Percentiles rank a stretch among this genome's conserved stretches.
phyloP scores from a whole-genome alignment of 2,329 filamentous ascomycete genomes.

The Cryphonectria nitschkei region DNA sequence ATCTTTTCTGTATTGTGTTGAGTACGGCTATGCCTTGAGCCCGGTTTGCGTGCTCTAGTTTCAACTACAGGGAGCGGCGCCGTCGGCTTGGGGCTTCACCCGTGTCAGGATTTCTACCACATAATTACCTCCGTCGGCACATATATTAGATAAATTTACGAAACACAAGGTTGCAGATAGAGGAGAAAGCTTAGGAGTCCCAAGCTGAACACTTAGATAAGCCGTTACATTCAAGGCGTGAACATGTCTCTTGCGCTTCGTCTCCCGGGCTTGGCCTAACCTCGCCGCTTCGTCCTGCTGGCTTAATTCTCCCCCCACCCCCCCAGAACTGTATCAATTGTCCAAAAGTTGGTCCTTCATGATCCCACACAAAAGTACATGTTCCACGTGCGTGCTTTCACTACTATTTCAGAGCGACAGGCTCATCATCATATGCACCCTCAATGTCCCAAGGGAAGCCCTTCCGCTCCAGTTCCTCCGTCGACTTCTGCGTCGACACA shows the following conservation, averaged over 20 bases:
- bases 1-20: too few species aligned
- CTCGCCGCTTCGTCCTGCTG: background rate
- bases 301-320: background rate
- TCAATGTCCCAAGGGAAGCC: constrained; percentile 4
- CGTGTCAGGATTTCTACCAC: too few species aligned
- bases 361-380: background rate
- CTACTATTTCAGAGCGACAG: background rate
- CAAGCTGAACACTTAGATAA: too few species aligned
- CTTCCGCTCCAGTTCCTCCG: background rate
- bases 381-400: background rate
- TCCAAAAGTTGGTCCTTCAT: background rate
- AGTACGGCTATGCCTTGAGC: too few species aligned
- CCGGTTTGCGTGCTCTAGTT: too few species aligned
- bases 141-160: too few species aligned
- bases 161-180: too few species aligned
- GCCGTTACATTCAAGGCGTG: too few species aligned
- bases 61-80: too few species aligned
- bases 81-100: too few species aligned
- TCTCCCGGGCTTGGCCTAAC: background rate
- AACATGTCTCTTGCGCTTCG: background rate
- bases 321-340: background rate
- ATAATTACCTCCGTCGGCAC: too few species aligned
- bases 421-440: background rate
- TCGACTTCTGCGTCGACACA: background rate
- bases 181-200: too few species aligned